Conservation (phyloP, 2,329 filamentous ascomycete genomes). For the Sporothrix pseudoabietina region DNA sequence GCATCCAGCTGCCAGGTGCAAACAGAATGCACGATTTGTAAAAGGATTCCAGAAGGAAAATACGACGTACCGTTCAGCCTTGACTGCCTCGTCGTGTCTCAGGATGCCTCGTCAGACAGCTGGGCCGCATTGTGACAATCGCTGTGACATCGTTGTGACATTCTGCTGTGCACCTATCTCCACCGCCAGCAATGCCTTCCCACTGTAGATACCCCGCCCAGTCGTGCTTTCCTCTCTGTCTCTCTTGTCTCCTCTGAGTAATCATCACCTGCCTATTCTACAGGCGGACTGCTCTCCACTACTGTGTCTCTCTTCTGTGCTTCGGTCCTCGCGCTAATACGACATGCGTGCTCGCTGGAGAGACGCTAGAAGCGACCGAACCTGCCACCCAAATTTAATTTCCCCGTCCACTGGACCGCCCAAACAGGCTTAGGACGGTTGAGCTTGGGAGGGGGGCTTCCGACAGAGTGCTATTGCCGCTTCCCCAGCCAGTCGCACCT, state of each 20-base stretch:
- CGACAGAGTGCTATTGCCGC: not conserved
- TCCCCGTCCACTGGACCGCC: slow-evolving; percentile 1
- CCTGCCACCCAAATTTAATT: slow-evolving; percentile 21
- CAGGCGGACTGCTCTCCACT: too few relatives aligned
- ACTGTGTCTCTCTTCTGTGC: not conserved
- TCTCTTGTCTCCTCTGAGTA: not conserved
- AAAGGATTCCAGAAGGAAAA: not conserved
- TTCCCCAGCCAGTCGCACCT: slow-evolving; percentile 20
- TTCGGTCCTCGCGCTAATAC: slow-evolving; percentile 19
- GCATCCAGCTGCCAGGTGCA: not conserved
- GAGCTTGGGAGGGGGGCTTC: not conserved
- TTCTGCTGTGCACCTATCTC: not conserved
- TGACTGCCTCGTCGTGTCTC: not conserved
- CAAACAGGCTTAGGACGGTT: slow-evolving; percentile 1
- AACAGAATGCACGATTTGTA: not conserved
- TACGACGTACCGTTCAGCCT: not conserved
- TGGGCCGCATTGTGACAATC: not conserved
- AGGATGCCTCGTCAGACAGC: not conserved
- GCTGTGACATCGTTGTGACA: not conserved
- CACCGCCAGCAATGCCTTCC: not conserved
- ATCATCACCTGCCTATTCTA: slow-evolving; percentile 13
- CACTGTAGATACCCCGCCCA: slow-evolving; percentile 11
- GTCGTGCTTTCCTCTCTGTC: not conserved
- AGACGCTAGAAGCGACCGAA: slow-evolving; percentile 14
- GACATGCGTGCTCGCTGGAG: not conserved